Conservation (phyloP, 23 red algal species). For the Gracilaria vermiculophylla region DNA sequence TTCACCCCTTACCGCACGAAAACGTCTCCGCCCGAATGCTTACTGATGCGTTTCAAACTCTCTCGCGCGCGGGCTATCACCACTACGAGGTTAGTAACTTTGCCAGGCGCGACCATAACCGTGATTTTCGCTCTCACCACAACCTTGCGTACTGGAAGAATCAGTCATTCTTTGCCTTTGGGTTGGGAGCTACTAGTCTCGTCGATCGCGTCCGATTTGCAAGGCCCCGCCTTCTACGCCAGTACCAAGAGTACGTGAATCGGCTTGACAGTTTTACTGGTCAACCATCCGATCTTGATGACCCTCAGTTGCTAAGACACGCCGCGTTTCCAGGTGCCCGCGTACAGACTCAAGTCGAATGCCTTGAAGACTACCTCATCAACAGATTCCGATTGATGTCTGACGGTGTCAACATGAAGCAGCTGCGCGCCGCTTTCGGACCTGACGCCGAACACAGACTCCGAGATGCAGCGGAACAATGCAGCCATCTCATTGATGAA, state of each 20-base stretch:
- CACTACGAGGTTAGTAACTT: conserved; percentile 95
- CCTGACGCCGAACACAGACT: background rate
- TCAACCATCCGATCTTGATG: background rate
- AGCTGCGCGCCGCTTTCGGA: conserved; percentile 24
- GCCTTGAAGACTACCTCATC: conserved; percentile 58
- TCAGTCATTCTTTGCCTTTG: conserved; percentile 84
- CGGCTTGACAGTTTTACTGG: background rate
- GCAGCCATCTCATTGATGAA: conserved; percentile 13
- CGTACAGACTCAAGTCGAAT: conserved; percentile 10
- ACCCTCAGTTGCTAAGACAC: background rate
- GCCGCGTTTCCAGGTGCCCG: conserved; percentile 13
- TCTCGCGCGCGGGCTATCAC: conserved; percentile 52
- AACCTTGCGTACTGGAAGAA: conserved; percentile 93
- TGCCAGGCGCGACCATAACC: background rate
- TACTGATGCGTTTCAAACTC: conserved; percentile 23
- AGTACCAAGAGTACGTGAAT: conserved; percentile 65
- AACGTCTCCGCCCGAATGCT: conserved; percentile 75
- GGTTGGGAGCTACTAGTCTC: conserved; percentile 84
- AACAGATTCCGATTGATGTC: conserved; percentile 50
- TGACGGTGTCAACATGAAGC: conserved; percentile 25
- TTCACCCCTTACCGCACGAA: conserved; percentile 69
- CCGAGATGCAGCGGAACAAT: conserved; percentile 2
- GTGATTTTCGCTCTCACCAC: conserved; percentile 63
- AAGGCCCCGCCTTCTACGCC: conserved; percentile 38
- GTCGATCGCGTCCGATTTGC: conserved; percentile 71